These are phyloP conservation scores for Carex littledalei DNA, from an alignment of 176 grass and related monocot species.

Conservation along the genomic window DNA sequence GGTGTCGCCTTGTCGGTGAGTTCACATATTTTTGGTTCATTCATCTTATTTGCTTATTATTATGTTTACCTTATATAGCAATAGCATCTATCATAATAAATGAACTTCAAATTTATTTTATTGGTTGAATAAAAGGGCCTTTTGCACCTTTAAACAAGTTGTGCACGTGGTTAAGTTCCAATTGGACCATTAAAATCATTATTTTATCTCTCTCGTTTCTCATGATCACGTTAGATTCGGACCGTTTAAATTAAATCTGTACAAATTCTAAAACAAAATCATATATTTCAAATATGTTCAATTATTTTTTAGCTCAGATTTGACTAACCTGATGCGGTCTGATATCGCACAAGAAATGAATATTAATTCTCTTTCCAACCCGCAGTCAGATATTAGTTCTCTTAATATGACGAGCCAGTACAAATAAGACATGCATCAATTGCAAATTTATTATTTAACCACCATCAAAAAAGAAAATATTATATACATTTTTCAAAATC, in stretches of 20 bases:
- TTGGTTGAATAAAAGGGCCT: not conserved
- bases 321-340: too few relatives aligned
- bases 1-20: not conserved
- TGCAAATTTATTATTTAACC: not conserved
- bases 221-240: too few relatives aligned
- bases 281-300: too few relatives aligned
- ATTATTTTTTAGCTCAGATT: too few relatives aligned
- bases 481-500: not conserved
- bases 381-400: not conserved
- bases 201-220: not conserved
- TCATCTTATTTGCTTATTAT: not conserved
- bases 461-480: not conserved
- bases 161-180: not conserved
- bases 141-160: not conserved
- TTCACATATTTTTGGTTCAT: not conserved
- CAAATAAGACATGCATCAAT: not conserved
- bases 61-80: not conserved
- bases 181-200: not conserved
- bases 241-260: too few relatives aligned
- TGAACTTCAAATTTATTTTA: not conserved
- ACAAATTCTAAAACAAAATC: too few relatives aligned
- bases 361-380: not conserved
- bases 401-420: not conserved
- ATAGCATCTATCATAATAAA: not conserved
- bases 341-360: too few relatives aligned